Evolutionary conservation across 306 rosid genomes (phyloP).

Genomic region (Quillaja saponaria): DNA sequence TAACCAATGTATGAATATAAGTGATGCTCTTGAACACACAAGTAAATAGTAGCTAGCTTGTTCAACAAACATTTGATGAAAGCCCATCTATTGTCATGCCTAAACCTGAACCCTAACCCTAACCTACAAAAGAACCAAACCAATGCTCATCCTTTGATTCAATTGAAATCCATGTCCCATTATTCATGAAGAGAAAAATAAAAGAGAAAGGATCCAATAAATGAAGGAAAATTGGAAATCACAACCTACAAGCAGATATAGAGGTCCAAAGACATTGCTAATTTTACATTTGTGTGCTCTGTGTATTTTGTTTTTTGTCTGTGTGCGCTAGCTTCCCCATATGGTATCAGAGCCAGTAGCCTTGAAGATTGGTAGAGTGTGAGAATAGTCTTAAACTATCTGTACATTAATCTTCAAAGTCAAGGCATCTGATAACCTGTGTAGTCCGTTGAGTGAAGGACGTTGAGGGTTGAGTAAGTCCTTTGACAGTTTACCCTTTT

Average conservation of each 20-base stretch:
- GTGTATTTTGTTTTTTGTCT: no score
- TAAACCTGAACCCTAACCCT: constrained; percentile 48
- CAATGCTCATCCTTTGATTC: neutral
- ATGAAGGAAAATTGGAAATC: constrained; percentile 33
- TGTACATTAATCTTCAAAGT: no score
- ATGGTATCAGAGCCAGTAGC: no score
- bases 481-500: no score
- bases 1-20: constrained; percentile 1
- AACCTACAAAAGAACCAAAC: constrained; percentile 54
- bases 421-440: no score
- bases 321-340: no score
- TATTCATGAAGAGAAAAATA: no score
- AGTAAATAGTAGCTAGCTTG: constrained; percentile 74
- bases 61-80: constrained; percentile 63
- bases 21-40: constrained; percentile 51
- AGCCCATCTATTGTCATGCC: constrained; percentile 53
- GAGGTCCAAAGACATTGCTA: constrained; percentile 66
- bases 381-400: no score
- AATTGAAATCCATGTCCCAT: neutral
- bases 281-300: no score
- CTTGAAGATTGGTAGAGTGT: no score
- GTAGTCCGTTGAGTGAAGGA: no score
- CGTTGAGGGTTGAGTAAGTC: no score
- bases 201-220: neutral
- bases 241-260: constrained; percentile 72